Base-by-base conservation (phyloP, 148 eudicot genomes). In the Rhododendron molle region DNA sequence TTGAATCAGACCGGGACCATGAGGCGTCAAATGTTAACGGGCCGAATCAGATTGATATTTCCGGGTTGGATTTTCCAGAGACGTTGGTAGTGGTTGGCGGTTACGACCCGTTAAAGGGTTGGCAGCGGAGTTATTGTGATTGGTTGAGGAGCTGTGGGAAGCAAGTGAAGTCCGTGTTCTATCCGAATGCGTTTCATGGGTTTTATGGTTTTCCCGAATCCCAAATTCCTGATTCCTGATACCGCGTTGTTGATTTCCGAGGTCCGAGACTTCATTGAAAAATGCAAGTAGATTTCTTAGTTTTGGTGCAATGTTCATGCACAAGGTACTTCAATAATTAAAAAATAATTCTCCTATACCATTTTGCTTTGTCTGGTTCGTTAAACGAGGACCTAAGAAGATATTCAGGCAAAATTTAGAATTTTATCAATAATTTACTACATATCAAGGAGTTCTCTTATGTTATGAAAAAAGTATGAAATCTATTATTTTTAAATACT, bases 1-100 rank as follows among this genome's bases (percentile, higher is more conserved):
- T 78, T 11, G 90, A 86, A 30, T 82, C 74, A 34, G 87, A 87
- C 58, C 86, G 85, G 1, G 88, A 91, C 49, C 91, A 91, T 36
- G 83, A 67, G 85, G 88, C 83, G 30, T 65, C 86, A 62, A 87
- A 89, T 32, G 90, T 90, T 1, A 72, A 88, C 44, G 91, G 91
- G 23, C 81, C 28, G 47, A 30, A 86, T 83, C 87, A 88, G 0
- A 81, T 40, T 44, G 90, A 92, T 82, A 50, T 92, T 3, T 80
- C 90, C 43, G 85, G 71, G 50, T 15, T 88, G 82, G 78, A 88
- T 32, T 88, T 90, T 28, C 92, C 93, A 14, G 87, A 86, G 23
- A 86, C 89, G 34, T 43, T 90, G 81, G 80, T 87, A 26, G 71
- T 73, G 40, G 62, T 87, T 52, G 84, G 77, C 38, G 83, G 86